Percentiles rank a stretch among this genome's conserved stretches.
Evolutionary conservation across 2,329 filamentous ascomycete genomes (phyloP).

Genomic region (Hypoxylon sp.): DNA sequence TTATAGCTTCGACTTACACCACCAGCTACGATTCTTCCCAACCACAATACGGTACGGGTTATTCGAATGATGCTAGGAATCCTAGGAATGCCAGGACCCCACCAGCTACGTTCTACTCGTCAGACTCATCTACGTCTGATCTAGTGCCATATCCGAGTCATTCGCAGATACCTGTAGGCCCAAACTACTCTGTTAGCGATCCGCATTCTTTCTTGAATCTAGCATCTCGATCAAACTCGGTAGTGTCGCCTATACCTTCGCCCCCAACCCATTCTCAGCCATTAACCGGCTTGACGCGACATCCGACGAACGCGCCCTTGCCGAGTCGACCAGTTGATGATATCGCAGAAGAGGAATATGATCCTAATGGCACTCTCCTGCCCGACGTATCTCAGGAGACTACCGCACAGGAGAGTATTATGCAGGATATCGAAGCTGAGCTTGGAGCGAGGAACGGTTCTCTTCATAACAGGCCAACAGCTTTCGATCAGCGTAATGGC

Average conservation of each 20-base stretch:
- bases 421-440: conserved; percentile 71
- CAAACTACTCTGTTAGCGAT: conserved; percentile 65
- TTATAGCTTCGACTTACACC: conserved; percentile 40
- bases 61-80: conserved; percentile 57
- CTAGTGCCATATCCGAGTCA: conserved; percentile 67
- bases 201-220: conserved; percentile 62
- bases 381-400: conserved; percentile 58
- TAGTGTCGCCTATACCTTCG: conserved; percentile 63
- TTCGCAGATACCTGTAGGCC: conserved; percentile 68
- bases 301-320: conserved; percentile 72
- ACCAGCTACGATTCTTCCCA: conserved; percentile 54
- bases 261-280: conserved; percentile 60
- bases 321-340: conserved; percentile 67
- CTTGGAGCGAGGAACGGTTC: conserved; percentile 59
- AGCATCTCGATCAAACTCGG: conserved; percentile 65
- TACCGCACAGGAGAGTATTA: conserved; percentile 66
- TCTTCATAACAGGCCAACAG: conserved; percentile 59
- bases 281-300: conserved; percentile 65
- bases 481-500: conserved; percentile 59
- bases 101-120: conserved; percentile 57
- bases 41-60: conserved; percentile 50
- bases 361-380: conserved; percentile 56
- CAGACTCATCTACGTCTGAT: conserved; percentile 51
- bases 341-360: conserved; percentile 60
- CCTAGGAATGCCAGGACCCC: conserved; percentile 55